Evolutionary conservation across 768 basidiomycete species (phyloP).

Genomic region (Filobasidium floriforme): DNA sequence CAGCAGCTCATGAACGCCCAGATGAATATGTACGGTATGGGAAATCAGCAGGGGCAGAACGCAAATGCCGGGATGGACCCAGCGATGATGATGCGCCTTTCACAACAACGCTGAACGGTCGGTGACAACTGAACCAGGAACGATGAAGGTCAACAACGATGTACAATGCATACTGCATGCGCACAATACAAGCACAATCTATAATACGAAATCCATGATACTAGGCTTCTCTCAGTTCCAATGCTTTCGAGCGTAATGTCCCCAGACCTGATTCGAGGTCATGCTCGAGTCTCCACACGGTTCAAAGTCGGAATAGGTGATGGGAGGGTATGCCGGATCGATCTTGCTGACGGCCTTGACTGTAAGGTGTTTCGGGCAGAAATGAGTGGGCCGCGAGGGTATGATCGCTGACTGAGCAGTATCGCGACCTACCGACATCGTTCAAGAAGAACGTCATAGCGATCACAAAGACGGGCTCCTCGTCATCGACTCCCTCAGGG

Average conservation of each 20-base stretch:
- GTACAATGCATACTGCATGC: background rate
- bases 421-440: slow-evolving; percentile 37
- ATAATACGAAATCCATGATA: background rate
- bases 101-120: background rate
- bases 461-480: slow-evolving; percentile 36
- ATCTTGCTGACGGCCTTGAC: slow-evolving; percentile 39
- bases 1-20: background rate
- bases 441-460: slow-evolving; percentile 41
- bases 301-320: slow-evolving; percentile 27
- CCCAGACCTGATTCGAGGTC: slow-evolving; percentile 36
- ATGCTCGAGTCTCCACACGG: slow-evolving; percentile 32
- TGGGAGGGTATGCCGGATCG: slow-evolving; percentile 24
- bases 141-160: no score
- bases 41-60: background rate
- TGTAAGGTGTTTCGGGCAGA: slow-evolving; percentile 5
- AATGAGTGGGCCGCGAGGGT: background rate
- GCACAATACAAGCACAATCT: slow-evolving; percentile 4
- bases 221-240: slow-evolving; percentile 24
- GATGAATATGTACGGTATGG: slow-evolving; percentile 6
- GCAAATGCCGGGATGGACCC: background rate
- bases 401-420: background rate
- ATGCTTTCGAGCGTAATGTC: slow-evolving; percentile 32
- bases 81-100: background rate
- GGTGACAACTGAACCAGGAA: no score
- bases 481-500: slow-evolving; percentile 27